phyloP scores from a whole-genome alignment of 75 land plant species.

The Gnetum montanum region DNA sequence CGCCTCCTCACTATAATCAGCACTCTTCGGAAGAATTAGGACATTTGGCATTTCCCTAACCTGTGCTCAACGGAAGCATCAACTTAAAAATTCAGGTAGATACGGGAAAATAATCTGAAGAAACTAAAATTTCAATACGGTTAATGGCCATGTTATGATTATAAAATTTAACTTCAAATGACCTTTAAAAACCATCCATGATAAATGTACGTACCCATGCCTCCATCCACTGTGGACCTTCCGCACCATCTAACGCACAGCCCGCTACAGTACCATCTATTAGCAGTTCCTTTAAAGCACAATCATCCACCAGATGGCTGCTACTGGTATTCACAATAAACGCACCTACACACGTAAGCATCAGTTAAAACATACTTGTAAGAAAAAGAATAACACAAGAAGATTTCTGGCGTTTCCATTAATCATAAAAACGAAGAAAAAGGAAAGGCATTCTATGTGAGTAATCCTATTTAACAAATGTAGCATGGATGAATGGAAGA shows the following conservation, averaged over 20 bases:
- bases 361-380: not conserved
- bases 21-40: slow-evolving; percentile 90
- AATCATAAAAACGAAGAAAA: not conserved
- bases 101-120: not conserved
- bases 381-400: not conserved
- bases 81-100: not conserved
- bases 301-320: slow-evolving; percentile 91
- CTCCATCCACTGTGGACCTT: slow-evolving; percentile 99
- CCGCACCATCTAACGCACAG: slow-evolving; percentile 97
- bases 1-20: slow-evolving; percentile 99
- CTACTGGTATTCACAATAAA: slow-evolving; percentile 93
- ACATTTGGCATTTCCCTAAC: slow-evolving; percentile 99
- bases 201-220: slow-evolving; percentile 87
- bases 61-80: slow-evolving; percentile 24
- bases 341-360: slow-evolving; percentile 44
- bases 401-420: not conserved
- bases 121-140: not conserved
- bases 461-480: not conserved
- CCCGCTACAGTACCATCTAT: slow-evolving; percentile 96
- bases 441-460: not conserved
- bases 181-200: too few relatives aligned
- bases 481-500: not conserved
- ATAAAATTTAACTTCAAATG: too few relatives aligned
- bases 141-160: too few relatives aligned
- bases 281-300: slow-evolving; percentile 90